Percentiles rank a stretch among this genome's conserved stretches.
Evolutionary conservation across 345 rosid genomes (phyloP).

Genomic region (Microcos paniculata): DNA sequence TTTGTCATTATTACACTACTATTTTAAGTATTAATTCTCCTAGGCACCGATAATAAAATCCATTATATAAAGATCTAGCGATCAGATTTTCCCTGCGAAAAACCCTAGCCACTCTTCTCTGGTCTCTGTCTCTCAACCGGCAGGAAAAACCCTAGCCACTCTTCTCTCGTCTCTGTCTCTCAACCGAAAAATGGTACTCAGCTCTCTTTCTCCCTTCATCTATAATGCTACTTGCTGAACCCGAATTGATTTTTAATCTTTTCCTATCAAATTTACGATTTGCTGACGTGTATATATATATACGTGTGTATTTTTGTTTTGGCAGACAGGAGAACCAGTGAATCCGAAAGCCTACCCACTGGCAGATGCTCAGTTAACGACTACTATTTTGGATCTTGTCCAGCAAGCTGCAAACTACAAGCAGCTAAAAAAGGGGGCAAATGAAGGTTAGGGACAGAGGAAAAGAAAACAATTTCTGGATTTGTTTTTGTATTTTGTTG

Average conservation of each 20-base stretch:
- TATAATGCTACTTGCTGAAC: neutral
- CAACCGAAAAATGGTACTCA: neutral
- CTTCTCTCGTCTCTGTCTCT: neutral
- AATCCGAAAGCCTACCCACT: conserved; percentile 93
- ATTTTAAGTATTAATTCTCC: no score
- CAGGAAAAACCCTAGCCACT: neutral
- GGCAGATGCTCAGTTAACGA: conserved; percentile 70
- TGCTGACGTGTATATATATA: no score
- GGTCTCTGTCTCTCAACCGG: neutral
- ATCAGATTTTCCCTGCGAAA: neutral
- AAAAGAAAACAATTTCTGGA: neutral
- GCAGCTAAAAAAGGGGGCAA: conserved; percentile 98
- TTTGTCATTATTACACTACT: no score
- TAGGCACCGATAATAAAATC: no score
- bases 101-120: neutral
- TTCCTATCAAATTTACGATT: neutral
- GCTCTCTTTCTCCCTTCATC: neutral
- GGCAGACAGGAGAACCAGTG: conserved; percentile 68
- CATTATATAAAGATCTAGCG: no score
- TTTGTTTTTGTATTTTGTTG: neutral
- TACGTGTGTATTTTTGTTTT: neutral
- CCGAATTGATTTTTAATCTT: neutral
- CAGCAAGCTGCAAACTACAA: conserved; percentile 96
- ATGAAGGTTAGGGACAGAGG: conserved; percentile 70
- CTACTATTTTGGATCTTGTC: conserved; percentile 84